Evolutionary conservation across 2,329 filamentous ascomycete genomes (phyloP).

Genomic region (Penicillium expansum): DNA sequence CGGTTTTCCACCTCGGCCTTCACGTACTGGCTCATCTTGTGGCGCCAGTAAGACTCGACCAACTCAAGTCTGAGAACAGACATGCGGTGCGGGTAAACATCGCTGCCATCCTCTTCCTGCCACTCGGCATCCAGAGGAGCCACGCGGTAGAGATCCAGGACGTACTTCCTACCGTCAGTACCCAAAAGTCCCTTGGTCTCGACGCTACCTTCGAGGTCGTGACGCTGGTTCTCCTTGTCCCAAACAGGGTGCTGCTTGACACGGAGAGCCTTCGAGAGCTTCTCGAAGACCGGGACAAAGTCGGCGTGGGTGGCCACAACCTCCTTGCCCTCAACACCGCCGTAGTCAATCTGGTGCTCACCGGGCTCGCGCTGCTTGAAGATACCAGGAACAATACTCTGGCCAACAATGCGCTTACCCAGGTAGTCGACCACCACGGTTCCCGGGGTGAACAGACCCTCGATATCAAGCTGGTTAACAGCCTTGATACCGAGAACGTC

Average conservation of each 20-base stretch:
- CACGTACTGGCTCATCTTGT: slow-evolving; percentile 86
- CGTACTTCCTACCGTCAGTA: slow-evolving; percentile 94
- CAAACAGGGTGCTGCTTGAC: slow-evolving; percentile 95
- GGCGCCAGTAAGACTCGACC: slow-evolving; percentile 78
- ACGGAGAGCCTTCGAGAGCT: slow-evolving; percentile 83
- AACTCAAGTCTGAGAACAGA: slow-evolving; percentile 87
- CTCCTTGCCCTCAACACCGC: slow-evolving; percentile 95
- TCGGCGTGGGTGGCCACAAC: slow-evolving; percentile 85
- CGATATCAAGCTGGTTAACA: slow-evolving; percentile 95
- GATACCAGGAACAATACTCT: slow-evolving; percentile 97
- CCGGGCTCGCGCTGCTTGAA: slow-evolving; percentile 98
- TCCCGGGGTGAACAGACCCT: slow-evolving; percentile 88
- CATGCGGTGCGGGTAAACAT: slow-evolving; percentile 90
- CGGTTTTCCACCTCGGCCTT: slow-evolving; percentile 71
- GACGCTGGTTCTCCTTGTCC: slow-evolving; percentile 90
- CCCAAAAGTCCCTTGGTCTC: slow-evolving; percentile 98
- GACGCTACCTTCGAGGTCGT: slow-evolving; percentile 90
- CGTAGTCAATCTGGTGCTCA: slow-evolving; percentile 98
- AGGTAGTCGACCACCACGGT: slow-evolving; percentile 97
- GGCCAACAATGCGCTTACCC: slow-evolving; percentile 93
- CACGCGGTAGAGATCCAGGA: slow-evolving; percentile 93
- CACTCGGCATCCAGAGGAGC: slow-evolving; percentile 88
- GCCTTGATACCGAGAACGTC: slow-evolving; percentile 91
- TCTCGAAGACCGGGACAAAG: slow-evolving; percentile 80
- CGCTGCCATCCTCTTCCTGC: slow-evolving; percentile 69